A percentile compares a stretch with the other conserved stretches of the same genome.
Conservation (phyloP, 2,329 filamentous ascomycete genomes). For the Plectosphaerella plurivora region DNA sequence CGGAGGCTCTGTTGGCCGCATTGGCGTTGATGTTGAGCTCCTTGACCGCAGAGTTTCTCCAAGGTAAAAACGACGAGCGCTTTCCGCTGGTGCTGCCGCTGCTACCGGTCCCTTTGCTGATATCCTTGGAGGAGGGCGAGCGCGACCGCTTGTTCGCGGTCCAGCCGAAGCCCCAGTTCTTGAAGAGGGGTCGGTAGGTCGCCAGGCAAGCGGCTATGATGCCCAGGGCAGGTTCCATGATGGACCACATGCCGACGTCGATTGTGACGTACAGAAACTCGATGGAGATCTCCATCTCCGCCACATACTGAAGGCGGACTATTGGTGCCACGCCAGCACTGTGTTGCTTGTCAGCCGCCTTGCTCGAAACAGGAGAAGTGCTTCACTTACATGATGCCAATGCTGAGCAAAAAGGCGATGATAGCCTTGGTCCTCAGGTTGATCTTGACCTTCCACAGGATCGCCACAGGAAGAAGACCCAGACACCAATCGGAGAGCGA, state of each 20-base stretch:
- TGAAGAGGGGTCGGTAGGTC: conserved; percentile 22
- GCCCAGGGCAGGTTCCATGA: conserved; percentile 24
- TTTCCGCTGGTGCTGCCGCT: not conserved
- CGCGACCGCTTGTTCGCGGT: conserved; percentile 7
- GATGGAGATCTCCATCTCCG: conserved; percentile 16
- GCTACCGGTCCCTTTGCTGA: not conserved
- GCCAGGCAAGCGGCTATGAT: conserved; percentile 24
- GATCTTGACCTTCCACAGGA: conserved; percentile 46
- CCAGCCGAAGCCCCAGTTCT: conserved; percentile 13
- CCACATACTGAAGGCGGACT: conserved; percentile 27
- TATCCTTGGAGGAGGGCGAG: not conserved
- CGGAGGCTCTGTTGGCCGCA: not conserved
- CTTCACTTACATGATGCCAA: conserved; percentile 40
- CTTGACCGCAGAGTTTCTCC: not conserved
- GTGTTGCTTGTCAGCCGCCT: conserved; percentile 1
- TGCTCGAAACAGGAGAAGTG: not conserved
- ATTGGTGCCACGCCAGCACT: conserved; percentile 32
- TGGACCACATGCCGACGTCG: conserved; percentile 21
- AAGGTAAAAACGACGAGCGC: not conserved
- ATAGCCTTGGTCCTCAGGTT: conserved; percentile 37
- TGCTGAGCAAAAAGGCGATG: conserved; percentile 39
- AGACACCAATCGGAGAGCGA: conserved; percentile 41
- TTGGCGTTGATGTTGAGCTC: not conserved
- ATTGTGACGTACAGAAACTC: conserved; percentile 26
- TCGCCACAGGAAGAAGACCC: conserved; percentile 41